Evolutionary conservation across 2,329 filamentous ascomycete species (phyloP), one percentile per base, ranked within the genome.

Genomic region (Sporothrix globosa): DNA sequence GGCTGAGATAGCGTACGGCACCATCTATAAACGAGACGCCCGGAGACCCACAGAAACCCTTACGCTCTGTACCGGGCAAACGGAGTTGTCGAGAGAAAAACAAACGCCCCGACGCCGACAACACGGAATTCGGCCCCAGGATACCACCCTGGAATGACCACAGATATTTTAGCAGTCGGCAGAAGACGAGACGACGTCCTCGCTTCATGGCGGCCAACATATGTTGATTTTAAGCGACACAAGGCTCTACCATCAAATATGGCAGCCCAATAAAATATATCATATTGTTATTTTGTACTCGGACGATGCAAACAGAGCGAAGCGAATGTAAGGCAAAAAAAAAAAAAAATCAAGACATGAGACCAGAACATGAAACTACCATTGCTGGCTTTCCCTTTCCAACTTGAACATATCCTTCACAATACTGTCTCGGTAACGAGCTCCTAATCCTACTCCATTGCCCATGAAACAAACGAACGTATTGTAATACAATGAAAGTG

Each of bases 351-450:
- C 17, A 19, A 27, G 39, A 24, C n/a, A 50, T 13, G 4, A 34
- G 24, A 19, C 24, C 11, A 48, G 14, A 52, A 69, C 44, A 30
- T 52, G 17, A 34, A 30, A 46, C 41, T 21, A 27, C 39, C 67
- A 61, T 69, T 34, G 60, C 41, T 24, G 30, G 27, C n/a, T 17
- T 60, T 14, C 61, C 21, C 53, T 41, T 48, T 14, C 17, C 24
- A 24, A 50, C 39, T 24, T 19, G 14, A 54, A 54, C 50, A 17
- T 17, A 44, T 14, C 61, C n/a, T 24, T 4, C 67, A 68, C 46
- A 60, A n/a, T 68, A 61, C 63, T 68, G 69, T 67, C 54, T 70
- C 69, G 54, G 30, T 24, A 34, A 68, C 63, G 63, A 61, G 69
- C 63, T 44, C 63, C 46, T 67, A 24, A 53, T 52, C 24, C 52